These are phyloP conservation scores for Suillus weaverae DNA, from an alignment of 768 basidiomycete species.

Conservation along the genomic window DNA sequence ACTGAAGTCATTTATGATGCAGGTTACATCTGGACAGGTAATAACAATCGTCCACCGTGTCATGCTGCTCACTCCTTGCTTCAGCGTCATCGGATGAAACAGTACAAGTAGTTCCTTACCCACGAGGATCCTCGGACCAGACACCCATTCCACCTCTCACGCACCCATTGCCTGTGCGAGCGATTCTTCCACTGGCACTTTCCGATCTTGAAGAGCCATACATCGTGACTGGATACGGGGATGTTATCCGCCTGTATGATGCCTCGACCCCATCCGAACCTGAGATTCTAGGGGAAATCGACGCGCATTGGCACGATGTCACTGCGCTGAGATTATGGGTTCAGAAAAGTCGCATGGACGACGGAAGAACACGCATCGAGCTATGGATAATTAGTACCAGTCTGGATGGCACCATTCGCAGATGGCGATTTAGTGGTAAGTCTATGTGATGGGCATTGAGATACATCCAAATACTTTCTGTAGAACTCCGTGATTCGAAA, in stretches of 20 bases:
- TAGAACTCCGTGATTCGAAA: constrained; percentile 30
- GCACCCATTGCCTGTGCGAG: constrained; percentile 67
- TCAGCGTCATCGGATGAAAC: constrained; percentile 90
- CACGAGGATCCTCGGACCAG: constrained; percentile 26
- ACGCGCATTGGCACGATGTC: constrained; percentile 92
- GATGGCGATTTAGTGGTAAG: constrained; percentile 75
- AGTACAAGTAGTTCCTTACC: constrained; percentile 59
- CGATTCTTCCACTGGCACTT: constrained; percentile 66
- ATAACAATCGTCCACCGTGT: neutral
- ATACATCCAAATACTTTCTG: neutral
- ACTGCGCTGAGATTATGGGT: constrained; percentile 75
- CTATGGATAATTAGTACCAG: constrained; percentile 84
- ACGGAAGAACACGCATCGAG: constrained; percentile 53
- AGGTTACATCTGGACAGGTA: constrained; percentile 91
- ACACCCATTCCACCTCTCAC: constrained; percentile 52
- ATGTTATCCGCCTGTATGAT: constrained; percentile 80
- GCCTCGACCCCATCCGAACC: constrained; percentile 66
- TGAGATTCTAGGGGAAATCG: constrained; percentile 68
- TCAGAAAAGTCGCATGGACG: constrained; percentile 44
- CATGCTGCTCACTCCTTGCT: neutral
- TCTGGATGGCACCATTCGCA: constrained; percentile 84
- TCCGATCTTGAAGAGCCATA: constrained; percentile 71
- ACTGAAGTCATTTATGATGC: constrained; percentile 67
- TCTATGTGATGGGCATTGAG: neutral
- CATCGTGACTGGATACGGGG: constrained; percentile 80